Evolutionary conservation across 805 yeast species (phyloP).

Genomic region (Pichia membranifaciens): DNA sequence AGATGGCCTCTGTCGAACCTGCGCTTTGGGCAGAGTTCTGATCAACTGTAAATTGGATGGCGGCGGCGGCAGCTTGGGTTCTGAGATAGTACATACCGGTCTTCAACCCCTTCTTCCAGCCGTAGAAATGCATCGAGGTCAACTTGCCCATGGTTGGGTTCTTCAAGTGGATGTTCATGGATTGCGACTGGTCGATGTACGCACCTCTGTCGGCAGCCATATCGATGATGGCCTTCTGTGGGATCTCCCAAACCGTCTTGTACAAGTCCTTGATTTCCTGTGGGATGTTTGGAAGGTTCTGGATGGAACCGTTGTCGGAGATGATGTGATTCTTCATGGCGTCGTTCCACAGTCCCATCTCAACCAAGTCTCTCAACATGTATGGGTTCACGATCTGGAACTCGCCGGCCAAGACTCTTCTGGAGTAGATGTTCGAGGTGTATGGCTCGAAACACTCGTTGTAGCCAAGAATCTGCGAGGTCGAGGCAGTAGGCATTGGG

Average conservation of each 20-base stretch:
- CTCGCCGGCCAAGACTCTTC: constrained; percentile 61
- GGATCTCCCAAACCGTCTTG: constrained; percentile 59
- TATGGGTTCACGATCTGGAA: constrained; percentile 59
- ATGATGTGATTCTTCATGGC: constrained; percentile 52
- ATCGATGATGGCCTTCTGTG: constrained; percentile 54
- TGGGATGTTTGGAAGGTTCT: constrained; percentile 48
- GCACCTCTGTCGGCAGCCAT: constrained; percentile 74
- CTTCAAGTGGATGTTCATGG: constrained; percentile 84
- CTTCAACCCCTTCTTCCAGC: constrained; percentile 98
- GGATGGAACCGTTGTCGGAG: constrained; percentile 53
- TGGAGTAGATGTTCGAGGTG: constrained; percentile 55
- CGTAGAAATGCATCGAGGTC: constrained; percentile 97
- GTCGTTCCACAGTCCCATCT: constrained; percentile 54
- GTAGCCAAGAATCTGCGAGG: constrained; percentile 56
- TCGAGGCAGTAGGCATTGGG: constrained; percentile 65
- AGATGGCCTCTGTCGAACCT: constrained; percentile 22
- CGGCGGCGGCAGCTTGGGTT: constrained; percentile 97
- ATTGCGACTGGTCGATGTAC: constrained; percentile 87
- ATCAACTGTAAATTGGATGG: constrained; percentile 89
- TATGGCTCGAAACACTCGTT: constrained; percentile 61
- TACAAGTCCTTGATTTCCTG: constrained; percentile 48
- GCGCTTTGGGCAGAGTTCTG: constrained; percentile 33
- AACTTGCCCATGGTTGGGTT: constrained; percentile 97
- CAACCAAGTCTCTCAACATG: constrained; percentile 51
- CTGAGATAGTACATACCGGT: constrained; percentile 99